phyloP scores from a whole-genome alignment of 2,329 filamentous ascomycete species.

The Diaporthe vaccinii region DNA sequence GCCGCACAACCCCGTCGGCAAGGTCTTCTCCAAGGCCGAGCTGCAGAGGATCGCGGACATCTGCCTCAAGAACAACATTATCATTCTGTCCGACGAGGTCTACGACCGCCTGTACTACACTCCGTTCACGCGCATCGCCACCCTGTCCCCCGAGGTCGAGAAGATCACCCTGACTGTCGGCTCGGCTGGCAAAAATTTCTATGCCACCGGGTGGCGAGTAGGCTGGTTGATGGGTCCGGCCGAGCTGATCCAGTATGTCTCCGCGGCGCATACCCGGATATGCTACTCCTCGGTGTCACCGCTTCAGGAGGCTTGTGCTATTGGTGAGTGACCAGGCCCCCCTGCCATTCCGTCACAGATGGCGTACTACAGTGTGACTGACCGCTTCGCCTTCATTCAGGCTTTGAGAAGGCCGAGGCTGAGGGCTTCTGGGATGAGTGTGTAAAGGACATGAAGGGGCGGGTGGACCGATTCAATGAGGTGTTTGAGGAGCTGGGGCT shows the following conservation, averaged over 20 bases:
- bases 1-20: conserved; percentile 95
- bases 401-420: conserved; percentile 89
- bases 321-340: conserved; percentile 62
- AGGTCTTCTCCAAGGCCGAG: conserved; percentile 90
- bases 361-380: not conserved
- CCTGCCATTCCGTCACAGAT: not conserved
- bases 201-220: conserved; percentile 96
- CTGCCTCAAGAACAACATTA: conserved; percentile 92
- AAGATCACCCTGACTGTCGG: conserved; percentile 92
- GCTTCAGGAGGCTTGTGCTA: conserved; percentile 92
- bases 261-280: conserved; percentile 93
- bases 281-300: conserved; percentile 96
- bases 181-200: conserved; percentile 98
- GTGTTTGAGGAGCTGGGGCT: conserved; percentile 82
- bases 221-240: conserved; percentile 93
- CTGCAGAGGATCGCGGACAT: conserved; percentile 87
- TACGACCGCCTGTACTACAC: conserved; percentile 97
- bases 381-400: conserved; percentile 42
- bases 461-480: conserved; percentile 88
- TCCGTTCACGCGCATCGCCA: conserved; percentile 93
- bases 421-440: conserved; percentile 90
- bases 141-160: conserved; percentile 90
- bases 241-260: conserved; percentile 90
- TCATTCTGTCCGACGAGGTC: conserved; percentile 92
- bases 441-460: conserved; percentile 88